phyloP scores from a whole-genome alignment of 805 yeast species.

The Yarrowia sp. region DNA sequence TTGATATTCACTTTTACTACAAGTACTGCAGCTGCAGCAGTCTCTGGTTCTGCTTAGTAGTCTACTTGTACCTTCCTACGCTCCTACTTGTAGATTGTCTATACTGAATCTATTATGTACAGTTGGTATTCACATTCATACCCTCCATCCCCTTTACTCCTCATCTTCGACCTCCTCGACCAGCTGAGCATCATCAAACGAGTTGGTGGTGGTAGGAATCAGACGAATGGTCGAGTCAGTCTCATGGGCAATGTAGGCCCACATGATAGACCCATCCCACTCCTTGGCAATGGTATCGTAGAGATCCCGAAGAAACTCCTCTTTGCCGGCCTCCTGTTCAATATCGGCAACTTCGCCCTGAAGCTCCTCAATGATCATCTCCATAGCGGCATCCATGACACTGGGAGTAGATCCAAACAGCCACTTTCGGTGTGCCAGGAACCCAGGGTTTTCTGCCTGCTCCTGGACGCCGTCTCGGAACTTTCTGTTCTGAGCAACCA shows the following conservation, averaged over 20 bases:
- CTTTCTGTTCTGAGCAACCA: slow-evolving; percentile 3
- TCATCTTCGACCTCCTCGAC: slow-evolving; percentile 7
- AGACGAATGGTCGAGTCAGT: slow-evolving; percentile 30
- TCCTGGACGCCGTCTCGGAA: slow-evolving; percentile 6
- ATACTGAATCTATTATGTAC: slow-evolving; percentile 12
- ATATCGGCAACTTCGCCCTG: too few species aligned
- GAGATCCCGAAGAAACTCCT: background rate
- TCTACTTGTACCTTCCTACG: too few species aligned
- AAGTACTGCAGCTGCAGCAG: too few species aligned
- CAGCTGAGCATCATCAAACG: background rate
- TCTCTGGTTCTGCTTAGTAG: too few species aligned
- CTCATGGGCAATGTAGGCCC: slow-evolving; percentile 10
- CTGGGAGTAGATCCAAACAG: slow-evolving; percentile 16
- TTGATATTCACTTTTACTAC: background rate
- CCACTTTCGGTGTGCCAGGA: slow-evolving; percentile 23
- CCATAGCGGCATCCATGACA: slow-evolving; percentile 8
- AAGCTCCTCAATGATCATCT: too few species aligned
- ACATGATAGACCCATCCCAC: slow-evolving; percentile 30
- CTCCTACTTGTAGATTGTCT: background rate
- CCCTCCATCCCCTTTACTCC: background rate
- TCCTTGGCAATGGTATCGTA: slow-evolving; percentile 15
- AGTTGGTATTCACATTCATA: background rate
- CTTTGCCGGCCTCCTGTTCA: too few species aligned
- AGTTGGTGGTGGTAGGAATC: slow-evolving; percentile 1
- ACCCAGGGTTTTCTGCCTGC: slow-evolving; percentile 17